Base-by-base conservation (phyloP, 192 early-diverging fungal genomes). In the Podila minutissima region DNA sequence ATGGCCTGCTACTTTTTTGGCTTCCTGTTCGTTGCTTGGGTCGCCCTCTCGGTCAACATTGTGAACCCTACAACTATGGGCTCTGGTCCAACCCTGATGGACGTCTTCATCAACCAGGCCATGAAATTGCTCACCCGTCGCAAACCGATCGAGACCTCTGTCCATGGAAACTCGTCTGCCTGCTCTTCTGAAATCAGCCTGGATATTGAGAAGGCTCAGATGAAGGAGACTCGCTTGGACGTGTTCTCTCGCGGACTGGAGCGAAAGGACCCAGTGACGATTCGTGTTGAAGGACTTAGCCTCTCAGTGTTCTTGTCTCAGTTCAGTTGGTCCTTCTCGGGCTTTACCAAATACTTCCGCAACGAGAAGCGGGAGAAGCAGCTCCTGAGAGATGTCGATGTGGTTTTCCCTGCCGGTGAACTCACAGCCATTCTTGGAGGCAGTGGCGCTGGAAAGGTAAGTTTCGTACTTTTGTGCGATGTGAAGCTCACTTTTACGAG, bases 361-460 rank as follows among this genome's bases (percentile, higher is more conserved):
- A 35, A 63, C 12, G 49, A 73, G 41, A 73, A 41, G 3, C 64
- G 26, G 2, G 77, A 81, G 49, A 81, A 73, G 57, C 71, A 71
- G 20, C 62, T 81, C 8, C 26, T 81, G 10, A 81, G 55, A 35
- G 67, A 81, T 50, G 77, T 81, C 1, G 77, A 81, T 70, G 77
- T 81, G 12, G 77, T 81, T 5, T 81, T 81, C 57, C 77, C 77
- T 2, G 77, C 77, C 0, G 77, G 77, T 24, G 77, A 81, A 32
- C 55, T 81, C 53, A 81, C 77, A 2, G 77, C 77, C 1, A 81
- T 81, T 41, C 62, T 81, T 1, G 77, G 77, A 22, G 77, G 77
- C 48, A 81, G 77, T 61, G 77, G 77, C 32, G 77, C 77, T 11
- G 77, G 77, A 68, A 81, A 81, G 71, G 77, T 81, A 69, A 41